These are phyloP conservation scores for Cryphonectria parasitica DNA, from an alignment of 2,329 filamentous ascomycete genomes.

Conservation along the genomic window DNA sequence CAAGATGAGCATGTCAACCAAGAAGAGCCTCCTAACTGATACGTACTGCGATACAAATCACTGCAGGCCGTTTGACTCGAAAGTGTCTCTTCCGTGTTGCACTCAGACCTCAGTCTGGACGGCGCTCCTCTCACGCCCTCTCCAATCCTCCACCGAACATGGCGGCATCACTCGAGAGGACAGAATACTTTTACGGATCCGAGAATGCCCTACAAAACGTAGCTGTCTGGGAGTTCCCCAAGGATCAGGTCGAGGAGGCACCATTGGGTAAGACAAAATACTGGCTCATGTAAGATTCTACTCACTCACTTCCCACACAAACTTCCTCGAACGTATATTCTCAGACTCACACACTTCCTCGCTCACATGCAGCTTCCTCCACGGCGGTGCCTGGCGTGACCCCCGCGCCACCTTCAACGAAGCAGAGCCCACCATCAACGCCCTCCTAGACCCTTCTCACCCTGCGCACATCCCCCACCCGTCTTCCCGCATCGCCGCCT, in stretches of 20 bases:
- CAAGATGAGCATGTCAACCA: not conserved
- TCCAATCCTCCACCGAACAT: not conserved
- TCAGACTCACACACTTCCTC: not conserved
- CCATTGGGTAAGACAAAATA: constrained; percentile 18
- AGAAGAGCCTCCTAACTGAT: not conserved
- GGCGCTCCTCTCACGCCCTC: not conserved
- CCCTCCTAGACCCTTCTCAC: constrained; percentile 40
- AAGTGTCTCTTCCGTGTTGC: not conserved
- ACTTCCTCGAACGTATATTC: not conserved
- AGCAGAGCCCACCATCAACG: constrained; percentile 50
- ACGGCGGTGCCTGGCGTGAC: constrained; percentile 68
- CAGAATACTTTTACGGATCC: constrained; percentile 25
- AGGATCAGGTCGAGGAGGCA: not conserved
- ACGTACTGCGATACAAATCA: too few relatives aligned
- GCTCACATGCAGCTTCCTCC: constrained; percentile 51
- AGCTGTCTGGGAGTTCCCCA: constrained; percentile 29
- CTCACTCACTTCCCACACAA: too few relatives aligned
- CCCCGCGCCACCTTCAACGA: constrained; percentile 52
- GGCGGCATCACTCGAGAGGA: constrained; percentile 24
- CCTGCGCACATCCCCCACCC: constrained; percentile 26
- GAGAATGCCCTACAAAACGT: constrained; percentile 29
- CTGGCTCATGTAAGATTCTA: constrained; percentile 28
- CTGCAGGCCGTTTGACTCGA: not conserved
- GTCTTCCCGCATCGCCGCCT: constrained; percentile 54
- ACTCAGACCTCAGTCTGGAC: not conserved